A percentile compares a stretch with the other conserved stretches of the same genome.
These are phyloP conservation scores for Wickerhamomyces pijperi DNA, from an alignment of 805 yeast genomes.

Conservation along the genomic window DNA sequence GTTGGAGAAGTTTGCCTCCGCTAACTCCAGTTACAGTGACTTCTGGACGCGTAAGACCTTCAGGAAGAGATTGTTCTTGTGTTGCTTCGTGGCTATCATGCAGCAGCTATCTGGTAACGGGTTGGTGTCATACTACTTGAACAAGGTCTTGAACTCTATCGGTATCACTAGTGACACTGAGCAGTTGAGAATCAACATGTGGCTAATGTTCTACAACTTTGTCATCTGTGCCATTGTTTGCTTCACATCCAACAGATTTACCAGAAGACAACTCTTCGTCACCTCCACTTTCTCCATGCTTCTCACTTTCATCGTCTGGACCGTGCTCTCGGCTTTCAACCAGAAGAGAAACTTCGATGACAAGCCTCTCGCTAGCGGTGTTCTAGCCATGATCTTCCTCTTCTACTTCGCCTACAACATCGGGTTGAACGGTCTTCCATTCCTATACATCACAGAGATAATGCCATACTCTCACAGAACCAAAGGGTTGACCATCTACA, in stretches of 20 bases:
- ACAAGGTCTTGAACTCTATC: slow-evolving; percentile 37
- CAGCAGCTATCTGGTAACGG: slow-evolving; percentile 42
- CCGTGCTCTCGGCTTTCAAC: slow-evolving; percentile 33
- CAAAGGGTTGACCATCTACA: slow-evolving; percentile 13
- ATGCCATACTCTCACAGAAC: slow-evolving; percentile 22
- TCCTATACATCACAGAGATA: slow-evolving; percentile 32
- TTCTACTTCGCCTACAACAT: slow-evolving; percentile 29
- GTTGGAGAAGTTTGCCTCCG: slow-evolving; percentile 25
- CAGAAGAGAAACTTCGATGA: slow-evolving; percentile 27
- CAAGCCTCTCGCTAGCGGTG: slow-evolving; percentile 30
- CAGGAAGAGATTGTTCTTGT: slow-evolving; percentile 30
- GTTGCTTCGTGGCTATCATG: slow-evolving; percentile 22
- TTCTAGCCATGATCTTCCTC: slow-evolving; percentile 38
- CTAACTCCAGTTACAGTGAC: slow-evolving; percentile 24
- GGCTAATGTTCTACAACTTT: slow-evolving; percentile 34
- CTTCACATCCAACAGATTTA: slow-evolving; percentile 15
- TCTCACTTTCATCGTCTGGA: slow-evolving; percentile 28
- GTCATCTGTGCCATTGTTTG: slow-evolving; percentile 19
- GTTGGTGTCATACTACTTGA: slow-evolving; percentile 37
- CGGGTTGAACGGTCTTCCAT: slow-evolving; percentile 34
- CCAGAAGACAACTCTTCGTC: slow-evolving; percentile 27
- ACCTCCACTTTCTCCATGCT: slow-evolving; percentile 25
- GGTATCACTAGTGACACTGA: slow-evolving; percentile 35
- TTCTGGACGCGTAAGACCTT: slow-evolving; percentile 22
- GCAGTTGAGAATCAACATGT: slow-evolving; percentile 37